These are phyloP conservation scores for Malus orientalis DNA, from an alignment of 306 rosid genomes.

Conservation along the genomic window DNA sequence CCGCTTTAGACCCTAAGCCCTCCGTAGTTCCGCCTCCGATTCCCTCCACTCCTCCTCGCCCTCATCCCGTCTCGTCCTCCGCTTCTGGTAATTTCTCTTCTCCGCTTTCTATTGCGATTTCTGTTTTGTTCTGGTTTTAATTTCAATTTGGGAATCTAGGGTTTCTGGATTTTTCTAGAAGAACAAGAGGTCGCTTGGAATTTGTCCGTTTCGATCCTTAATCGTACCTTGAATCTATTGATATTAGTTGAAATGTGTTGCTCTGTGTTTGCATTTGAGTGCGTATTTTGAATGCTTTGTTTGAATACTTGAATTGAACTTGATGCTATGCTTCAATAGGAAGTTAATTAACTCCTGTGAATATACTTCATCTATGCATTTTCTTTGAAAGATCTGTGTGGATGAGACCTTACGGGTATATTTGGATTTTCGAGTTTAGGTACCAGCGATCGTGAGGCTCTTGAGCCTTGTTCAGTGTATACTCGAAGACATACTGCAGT, in stretches of 20 bases:
- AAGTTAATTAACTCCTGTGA: not conserved
- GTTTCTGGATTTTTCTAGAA: not conserved
- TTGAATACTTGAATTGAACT: not conserved
- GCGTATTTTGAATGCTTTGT: not conserved
- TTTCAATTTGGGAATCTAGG: not conserved
- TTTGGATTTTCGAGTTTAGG: slow-evolving; percentile 20
- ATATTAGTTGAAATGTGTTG: not conserved
- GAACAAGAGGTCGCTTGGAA: not conserved
- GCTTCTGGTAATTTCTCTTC: not conserved
- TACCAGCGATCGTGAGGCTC: slow-evolving; percentile 16
- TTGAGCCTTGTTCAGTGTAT: slow-evolving; percentile 34
- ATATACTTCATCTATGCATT: not conserved
- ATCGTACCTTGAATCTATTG: not conserved
- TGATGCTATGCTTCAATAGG: not conserved
- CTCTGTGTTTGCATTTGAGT: not conserved
- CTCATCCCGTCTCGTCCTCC: slow-evolving; percentile 10
- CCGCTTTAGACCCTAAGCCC: slow-evolving; percentile 21
- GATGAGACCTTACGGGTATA: not conserved
- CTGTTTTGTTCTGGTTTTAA: not conserved
- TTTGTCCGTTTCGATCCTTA: not conserved
- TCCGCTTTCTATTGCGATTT: not conserved
- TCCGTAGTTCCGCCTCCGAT: not conserved
- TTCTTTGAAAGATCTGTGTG: not conserved
- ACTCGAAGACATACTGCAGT: slow-evolving; percentile 15
- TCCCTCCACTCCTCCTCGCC: slow-evolving; percentile 17